phyloP scores from a whole-genome alignment of 1,284 basidiomycete species.

The Tremellales sp. region DNA sequence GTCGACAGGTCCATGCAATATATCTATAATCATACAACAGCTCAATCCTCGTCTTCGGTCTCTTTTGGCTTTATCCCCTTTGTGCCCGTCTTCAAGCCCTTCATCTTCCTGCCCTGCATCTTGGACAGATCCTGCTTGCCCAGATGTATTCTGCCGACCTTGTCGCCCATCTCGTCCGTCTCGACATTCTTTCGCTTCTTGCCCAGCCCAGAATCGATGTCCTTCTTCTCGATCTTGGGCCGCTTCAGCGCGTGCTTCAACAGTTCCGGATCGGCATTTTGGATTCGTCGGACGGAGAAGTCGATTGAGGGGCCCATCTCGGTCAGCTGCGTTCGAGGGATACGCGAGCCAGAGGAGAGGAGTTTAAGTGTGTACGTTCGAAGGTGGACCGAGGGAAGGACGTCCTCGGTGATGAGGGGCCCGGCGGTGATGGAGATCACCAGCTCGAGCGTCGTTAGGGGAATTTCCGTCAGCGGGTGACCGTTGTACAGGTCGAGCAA shows the following conservation, averaged over 20 bases:
- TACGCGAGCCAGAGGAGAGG: constrained; percentile 62
- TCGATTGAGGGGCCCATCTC: constrained; percentile 92
- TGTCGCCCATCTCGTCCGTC: constrained; percentile 97
- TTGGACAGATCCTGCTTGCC: constrained; percentile 82
- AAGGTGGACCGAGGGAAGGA: constrained; percentile 78
- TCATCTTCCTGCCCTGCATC: constrained; percentile 61
- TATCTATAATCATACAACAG: too few species aligned
- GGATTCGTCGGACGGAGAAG: constrained; percentile 70
- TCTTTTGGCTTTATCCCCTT: constrained; percentile 24
- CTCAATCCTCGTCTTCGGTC: too few species aligned
- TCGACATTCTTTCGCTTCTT: constrained; percentile 93
- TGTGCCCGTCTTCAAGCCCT: constrained; percentile 43
- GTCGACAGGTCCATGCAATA: too few species aligned
- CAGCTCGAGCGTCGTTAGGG: constrained; percentile 80
- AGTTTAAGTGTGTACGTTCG: constrained; percentile 78
- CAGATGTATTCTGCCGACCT: constrained; percentile 85
- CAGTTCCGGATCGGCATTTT: constrained; percentile 71
- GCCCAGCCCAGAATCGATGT: constrained; percentile 79
- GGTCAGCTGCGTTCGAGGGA: constrained; percentile 74
- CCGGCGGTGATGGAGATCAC: constrained; percentile 82
- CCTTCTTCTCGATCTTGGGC: constrained; percentile 80
- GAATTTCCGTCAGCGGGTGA: constrained; percentile 77
- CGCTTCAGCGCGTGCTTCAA: constrained; percentile 75
- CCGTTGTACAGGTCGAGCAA: constrained; percentile 84
- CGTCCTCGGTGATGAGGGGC: constrained; percentile 49